Evolutionary conservation across 352 stramenopile species (phyloP), one percentile per base, ranked within the genome.

Genomic region (Phytophthora litchii): DNA sequence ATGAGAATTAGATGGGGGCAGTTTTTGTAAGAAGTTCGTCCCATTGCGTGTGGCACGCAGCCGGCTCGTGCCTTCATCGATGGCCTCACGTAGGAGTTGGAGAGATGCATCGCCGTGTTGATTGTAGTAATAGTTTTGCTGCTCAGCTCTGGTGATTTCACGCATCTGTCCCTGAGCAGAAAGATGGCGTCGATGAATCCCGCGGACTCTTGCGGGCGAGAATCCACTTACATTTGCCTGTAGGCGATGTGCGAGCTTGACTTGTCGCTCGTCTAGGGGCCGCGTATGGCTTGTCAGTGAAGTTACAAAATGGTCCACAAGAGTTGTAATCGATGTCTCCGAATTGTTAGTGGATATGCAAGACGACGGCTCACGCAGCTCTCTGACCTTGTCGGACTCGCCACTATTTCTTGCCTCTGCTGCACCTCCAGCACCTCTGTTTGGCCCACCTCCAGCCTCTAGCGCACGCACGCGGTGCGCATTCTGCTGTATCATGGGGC

Each of bases 21-120:
- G 31, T 14, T 73, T 55, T 3, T 70, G 52, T 37, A 90, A 62
- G 25, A 90, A 76, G 21, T 67, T 67, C 4, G 63, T 57, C 3
- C 80, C 80, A 36, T 88, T 88, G 20, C 75, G 72, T 1, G 76
- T 78, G 0, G 72, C 51, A 5, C 75, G 76, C 8, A 90, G 53
- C 1, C 83, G 75, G 6, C 64, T 67, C 0, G 76, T 64, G 17
- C 83, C 77, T 34, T 88, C 69, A 0, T 84, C 52, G 23, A 91
- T 80, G 2, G 80, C 83, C 35, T 74, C 54, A 6, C 70, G 78
- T 9, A 92, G 64, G 38, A 86, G 37, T 4, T 68, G 49, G 11
- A 83, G 70, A n/a, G 80, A 89, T 12, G 58, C 51, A 31, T 83
- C 76, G 8, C 51, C 55, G 20, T 23, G 48, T 14, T 34, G n/a